Evolutionary conservation across 2,329 filamentous ascomycete genomes (phyloP), one percentile per base, ranked within the genome.

Genomic region (Phialocephala sp.): DNA sequence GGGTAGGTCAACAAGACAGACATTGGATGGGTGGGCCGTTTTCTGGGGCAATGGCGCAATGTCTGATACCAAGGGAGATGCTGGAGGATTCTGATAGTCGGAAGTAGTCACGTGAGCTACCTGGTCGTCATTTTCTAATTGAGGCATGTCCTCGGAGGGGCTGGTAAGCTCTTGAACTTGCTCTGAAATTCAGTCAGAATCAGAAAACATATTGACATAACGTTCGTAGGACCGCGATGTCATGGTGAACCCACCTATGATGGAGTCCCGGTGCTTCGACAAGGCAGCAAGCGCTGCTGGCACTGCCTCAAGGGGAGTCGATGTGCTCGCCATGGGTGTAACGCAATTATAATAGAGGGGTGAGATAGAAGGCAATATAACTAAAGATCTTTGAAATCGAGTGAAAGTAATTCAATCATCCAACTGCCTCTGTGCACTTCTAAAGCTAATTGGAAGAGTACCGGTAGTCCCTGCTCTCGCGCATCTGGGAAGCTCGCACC

Each of bases 1-100:
- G 2, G 65, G 65, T 18, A 66, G 69, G 47, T 68, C 66, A 2
- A 61, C 58, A 8, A 64, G 35, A 27, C 47, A 45, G 15, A 60
- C 43, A 32, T 12, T 41, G 35, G 50, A 32, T 1, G 22, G 1
- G 14, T 54, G 8, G 1, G 24, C 14, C 4, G 14, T 15, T 32
- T 18, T 18, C 14, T 18, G 50, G 18, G 24, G 8, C 12, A 8
- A 12, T 5, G 14, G 2, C n/a, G 8, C 24, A 35, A 12, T 18
- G 5, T 8, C n/a, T 18, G 15, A 18, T 18, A 24, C 12, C 6
- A 8, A 18, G 11, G 22, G 4, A 15, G 50, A 32, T 24, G 37
- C 11, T 41, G 4, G 50, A n/a, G 27, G 18, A 12, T 8, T 54
- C 27, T 32, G 27, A 14, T 35, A 14, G 24, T 24, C 15, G 4